Evolutionary conservation across 2,329 filamentous ascomycete genomes (phyloP), one percentile per base, ranked within the genome.

Genomic region (Escovopsis sp.): DNA sequence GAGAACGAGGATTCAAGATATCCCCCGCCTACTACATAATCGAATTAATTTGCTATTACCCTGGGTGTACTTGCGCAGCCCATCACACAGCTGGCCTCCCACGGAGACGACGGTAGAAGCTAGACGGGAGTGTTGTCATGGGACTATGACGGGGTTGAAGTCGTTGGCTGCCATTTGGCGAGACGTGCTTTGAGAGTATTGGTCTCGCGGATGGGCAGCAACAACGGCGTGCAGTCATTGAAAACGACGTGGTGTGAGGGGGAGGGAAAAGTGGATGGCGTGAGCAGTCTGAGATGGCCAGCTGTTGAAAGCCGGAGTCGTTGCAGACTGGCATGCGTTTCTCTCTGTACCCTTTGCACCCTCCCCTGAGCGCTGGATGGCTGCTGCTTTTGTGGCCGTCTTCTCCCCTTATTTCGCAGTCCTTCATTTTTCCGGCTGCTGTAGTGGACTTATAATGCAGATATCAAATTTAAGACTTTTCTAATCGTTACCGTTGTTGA

Each of bases 391-490:
- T 52, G 52, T 54, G 51, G 49, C 50, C 50, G 46, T 50, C 48
- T 51, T 55, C 46, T 47, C 43, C 48, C 48, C 48, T 43, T 47
- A 48, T 56, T 54, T 56, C 43, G 30, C 25, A 35, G 44, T 43
- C 41, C 32, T 53, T 54, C 46, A 51, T 55, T 58, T 62, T 63
- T 64, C 59, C 61, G 63, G 63, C 67, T 70, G 62, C 68, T 67
- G 57, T 75, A 74, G 63, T 73, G 66, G 63, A 66, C 67, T 73
- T 74, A 65, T 76, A 75, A 76, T 76, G 68, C 70, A 72, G 66
- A 74, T 72, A 73, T 72, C 66, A 67, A 62, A 64, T 65, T 63
- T 53, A 57, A 58, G 51, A 44, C 53, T 52, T 40, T 36, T 51
- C 45, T 47, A 38, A 38, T 30, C 33, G 34, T 36, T 36, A 20